phyloP scores from a whole-genome alignment of 2,329 filamentous ascomycete species.

The Pseudogymnoascus pannorum region DNA sequence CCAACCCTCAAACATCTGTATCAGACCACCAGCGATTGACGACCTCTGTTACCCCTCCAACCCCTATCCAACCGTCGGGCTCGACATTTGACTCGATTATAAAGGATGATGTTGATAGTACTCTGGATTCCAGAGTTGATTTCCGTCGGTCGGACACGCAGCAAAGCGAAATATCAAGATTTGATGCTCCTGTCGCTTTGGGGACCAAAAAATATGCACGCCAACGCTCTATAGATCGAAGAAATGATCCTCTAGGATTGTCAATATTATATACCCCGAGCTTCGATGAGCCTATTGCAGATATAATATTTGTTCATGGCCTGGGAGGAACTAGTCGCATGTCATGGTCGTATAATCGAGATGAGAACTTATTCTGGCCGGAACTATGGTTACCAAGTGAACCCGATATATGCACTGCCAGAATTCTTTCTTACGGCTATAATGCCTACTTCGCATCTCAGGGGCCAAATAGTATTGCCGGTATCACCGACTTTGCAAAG shows the following conservation, averaged over 20 bases:
- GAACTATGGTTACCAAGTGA: constrained; percentile 29
- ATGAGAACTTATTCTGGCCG: constrained; percentile 32
- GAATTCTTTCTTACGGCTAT: constrained; percentile 33
- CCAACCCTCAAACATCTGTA: neutral
- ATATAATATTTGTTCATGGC: constrained; percentile 36
- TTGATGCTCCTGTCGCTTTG: neutral
- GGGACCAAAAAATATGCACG: neutral
- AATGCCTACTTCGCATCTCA: constrained; percentile 15
- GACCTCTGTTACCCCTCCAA: neutral
- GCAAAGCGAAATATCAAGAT: neutral
- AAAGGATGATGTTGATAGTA: neutral
- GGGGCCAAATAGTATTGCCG: constrained; percentile 4
- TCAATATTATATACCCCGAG: constrained; percentile 16
- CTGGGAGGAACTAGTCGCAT: constrained; percentile 32
- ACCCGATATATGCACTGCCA: constrained; percentile 27
- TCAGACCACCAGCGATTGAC: neutral
- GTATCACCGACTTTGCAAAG: constrained; percentile 27
- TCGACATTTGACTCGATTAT: neutral
- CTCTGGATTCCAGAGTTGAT: neutral
- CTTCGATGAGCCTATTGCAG: constrained; percentile 10
- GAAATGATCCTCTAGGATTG: constrained; percentile 18
- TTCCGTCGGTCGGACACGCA: neutral
- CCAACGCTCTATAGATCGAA: neutral
- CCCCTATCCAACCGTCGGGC: neutral
- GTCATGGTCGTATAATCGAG: constrained; percentile 30